phyloP scores from a whole-genome alignment of 805 yeast species.

The Jamesozyma rosinii region DNA sequence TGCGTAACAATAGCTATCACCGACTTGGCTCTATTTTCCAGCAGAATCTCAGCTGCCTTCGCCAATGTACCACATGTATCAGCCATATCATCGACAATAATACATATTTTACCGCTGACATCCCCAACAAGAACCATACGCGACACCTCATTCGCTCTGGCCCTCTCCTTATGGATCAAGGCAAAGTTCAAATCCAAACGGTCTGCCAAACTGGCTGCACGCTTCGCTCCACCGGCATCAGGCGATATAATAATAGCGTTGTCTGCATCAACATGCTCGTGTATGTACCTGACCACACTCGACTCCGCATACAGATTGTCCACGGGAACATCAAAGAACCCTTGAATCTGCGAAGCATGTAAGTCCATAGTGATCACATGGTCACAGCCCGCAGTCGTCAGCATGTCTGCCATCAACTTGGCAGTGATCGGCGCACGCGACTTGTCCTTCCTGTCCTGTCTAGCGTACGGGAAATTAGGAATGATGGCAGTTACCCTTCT shows the following conservation, averaged over 20 bases:
- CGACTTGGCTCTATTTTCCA: constrained; percentile 57
- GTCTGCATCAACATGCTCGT: constrained; percentile 46
- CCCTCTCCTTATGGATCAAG: constrained; percentile 75
- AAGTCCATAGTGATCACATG: constrained; percentile 81
- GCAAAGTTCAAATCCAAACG: constrained; percentile 72
- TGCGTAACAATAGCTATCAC: constrained; percentile 80
- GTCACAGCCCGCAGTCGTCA: constrained; percentile 76
- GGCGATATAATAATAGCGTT: constrained; percentile 74
- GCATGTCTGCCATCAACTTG: constrained; percentile 70
- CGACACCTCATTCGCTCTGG: constrained; percentile 72
- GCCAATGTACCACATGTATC: constrained; percentile 85
- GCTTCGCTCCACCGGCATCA: constrained; percentile 84
- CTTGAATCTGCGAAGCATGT: constrained; percentile 82
- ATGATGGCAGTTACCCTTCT: constrained; percentile 76
- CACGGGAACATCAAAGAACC: constrained; percentile 76
- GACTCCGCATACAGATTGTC: constrained; percentile 82
- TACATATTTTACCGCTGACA: constrained; percentile 63
- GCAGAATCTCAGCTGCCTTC: constrained; percentile 70
- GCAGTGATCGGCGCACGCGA: constrained; percentile 81
- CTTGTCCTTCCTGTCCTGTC: constrained; percentile 80
- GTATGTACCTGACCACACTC: constrained; percentile 63
- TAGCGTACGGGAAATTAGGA: constrained; percentile 77
- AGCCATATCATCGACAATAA: constrained; percentile 81
- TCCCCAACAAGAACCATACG: constrained; percentile 82
- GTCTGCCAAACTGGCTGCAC: constrained; percentile 78